A percentile compares a stretch with the other conserved stretches of the same genome.
Evolutionary conservation across 257 asterid species (phyloP).

Genomic region (Nicotiana tabacum): DNA sequence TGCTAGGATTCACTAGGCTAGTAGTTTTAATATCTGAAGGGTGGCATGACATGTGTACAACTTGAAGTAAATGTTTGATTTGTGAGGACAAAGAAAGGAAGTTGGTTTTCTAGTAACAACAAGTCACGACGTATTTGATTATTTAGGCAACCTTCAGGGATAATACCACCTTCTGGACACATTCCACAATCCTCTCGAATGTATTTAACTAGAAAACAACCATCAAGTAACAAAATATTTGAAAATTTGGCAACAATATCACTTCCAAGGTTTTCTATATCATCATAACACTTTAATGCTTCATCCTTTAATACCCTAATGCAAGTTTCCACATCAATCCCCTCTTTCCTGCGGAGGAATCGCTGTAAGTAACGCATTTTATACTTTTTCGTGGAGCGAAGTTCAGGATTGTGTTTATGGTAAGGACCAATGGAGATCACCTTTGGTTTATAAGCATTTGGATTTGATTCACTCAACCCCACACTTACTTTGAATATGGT

Average conservation of each 20-base stretch:
- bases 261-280: not conserved
- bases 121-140: not conserved
- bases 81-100: not conserved
- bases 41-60: slow-evolving; percentile 11
- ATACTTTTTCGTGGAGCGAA: not conserved
- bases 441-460: slow-evolving; percentile 9
- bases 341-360: not conserved
- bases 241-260: not conserved
- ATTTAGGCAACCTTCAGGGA: not conserved
- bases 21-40: not conserved
- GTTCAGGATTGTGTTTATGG: not conserved
- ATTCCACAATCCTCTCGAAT: not conserved
- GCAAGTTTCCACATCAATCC: not conserved
- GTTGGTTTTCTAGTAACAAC: slow-evolving; percentile 8
- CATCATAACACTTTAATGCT: not conserved
- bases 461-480: not conserved
- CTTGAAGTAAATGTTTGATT: slow-evolving; percentile 16
- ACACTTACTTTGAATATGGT: not conserved
- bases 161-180: not conserved
- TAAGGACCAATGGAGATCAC: slow-evolving; percentile 19
- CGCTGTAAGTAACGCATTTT: not conserved
- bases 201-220: slow-evolving; percentile 10
- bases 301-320: not conserved
- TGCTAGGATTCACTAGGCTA: no score
- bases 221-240: slow-evolving; percentile 12